Evolutionary conservation across 1,139 yeast species (phyloP), one percentile per base, ranked within the genome.

Genomic region (Geotrichum candidum): DNA sequence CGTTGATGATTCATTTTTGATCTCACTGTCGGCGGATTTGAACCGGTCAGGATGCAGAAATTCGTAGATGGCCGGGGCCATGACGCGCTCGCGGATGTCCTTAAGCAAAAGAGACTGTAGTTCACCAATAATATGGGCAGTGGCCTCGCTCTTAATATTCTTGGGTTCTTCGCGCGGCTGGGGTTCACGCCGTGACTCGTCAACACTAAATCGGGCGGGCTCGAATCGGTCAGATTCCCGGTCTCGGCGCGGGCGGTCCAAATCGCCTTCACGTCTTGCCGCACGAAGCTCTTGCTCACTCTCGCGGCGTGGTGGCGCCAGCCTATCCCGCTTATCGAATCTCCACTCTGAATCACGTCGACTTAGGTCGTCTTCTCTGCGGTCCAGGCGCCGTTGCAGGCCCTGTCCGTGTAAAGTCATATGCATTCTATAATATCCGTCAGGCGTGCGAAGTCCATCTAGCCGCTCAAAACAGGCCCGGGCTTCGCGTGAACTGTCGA

Each of bases 31-130:
- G 31, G 84, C 67, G 1, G 78, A 79, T 0, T 88, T 86, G 68
- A 84, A 87, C 58, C 82, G 81, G 3, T 82, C 83, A 55, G 84
- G 87, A 63, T 82, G 81, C 65, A 90, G 78, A 23, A 82, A 76
- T 45, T 86, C 87, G 60, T 88, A 78, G 22, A 90, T 82, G 1
- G 81, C 80, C 0, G 96, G 92, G 0, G 90, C 92, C 46, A 89
- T 82, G 5, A 88, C 77, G 66, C 91, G 82, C 69, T 86, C 94
- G 68, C 90, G 79, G 46, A 90, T 82, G 74, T 90, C 96, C 65
- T 87, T 86, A 48, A 85, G 76, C 59, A 90, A 74, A 60, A 86
- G 84, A 5, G 79, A 76, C 65, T 83, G 84, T 61, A 90, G 80
- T 65, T 90, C 96, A 63, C 82, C 82, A 46, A 85, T 73, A 53